These are phyloP conservation scores for Sordariomycetes sp. DNA, from an alignment of 2,329 filamentous ascomycete species.

Conservation along the genomic window DNA sequence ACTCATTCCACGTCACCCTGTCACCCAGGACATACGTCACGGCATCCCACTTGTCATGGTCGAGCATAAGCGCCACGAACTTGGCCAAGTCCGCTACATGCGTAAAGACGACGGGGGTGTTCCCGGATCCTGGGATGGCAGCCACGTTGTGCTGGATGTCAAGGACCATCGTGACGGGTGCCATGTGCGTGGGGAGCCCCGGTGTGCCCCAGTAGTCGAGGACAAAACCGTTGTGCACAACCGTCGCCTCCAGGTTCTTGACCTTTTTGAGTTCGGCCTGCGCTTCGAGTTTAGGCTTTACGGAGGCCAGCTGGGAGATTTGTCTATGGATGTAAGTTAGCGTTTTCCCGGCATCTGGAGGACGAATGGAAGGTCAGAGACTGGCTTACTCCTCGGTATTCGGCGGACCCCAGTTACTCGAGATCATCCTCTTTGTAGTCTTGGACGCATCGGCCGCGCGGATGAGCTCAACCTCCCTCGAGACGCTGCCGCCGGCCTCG, in stretches of 20 bases:
- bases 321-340: neutral
- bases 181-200: conserved; percentile 20
- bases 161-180: conserved; percentile 23
- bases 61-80: conserved; percentile 26
- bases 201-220: conserved; percentile 30
- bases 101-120: conserved; percentile 28
- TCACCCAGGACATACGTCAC: conserved; percentile 22
- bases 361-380: neutral
- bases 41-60: conserved; percentile 28
- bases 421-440: conserved; percentile 24
- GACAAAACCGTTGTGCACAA: conserved; percentile 26
- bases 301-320: neutral
- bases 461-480: conserved; percentile 27
- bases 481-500: conserved; percentile 15
- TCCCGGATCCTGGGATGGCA: conserved; percentile 32
- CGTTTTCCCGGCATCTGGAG: no score
- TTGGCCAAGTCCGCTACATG: conserved; percentile 33
- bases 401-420: conserved; percentile 23
- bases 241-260: conserved; percentile 20
- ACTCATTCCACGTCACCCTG: conserved; percentile 26
- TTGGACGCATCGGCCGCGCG: conserved; percentile 23
- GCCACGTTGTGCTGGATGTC: conserved; percentile 29
- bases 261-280: neutral
- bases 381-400: conserved; percentile 6
- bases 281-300: conserved; percentile 2